Evolutionary conservation across 305 asterid species (phyloP), one percentile per base, ranked within the genome.

Genomic region (Plantago coronopus): DNA sequence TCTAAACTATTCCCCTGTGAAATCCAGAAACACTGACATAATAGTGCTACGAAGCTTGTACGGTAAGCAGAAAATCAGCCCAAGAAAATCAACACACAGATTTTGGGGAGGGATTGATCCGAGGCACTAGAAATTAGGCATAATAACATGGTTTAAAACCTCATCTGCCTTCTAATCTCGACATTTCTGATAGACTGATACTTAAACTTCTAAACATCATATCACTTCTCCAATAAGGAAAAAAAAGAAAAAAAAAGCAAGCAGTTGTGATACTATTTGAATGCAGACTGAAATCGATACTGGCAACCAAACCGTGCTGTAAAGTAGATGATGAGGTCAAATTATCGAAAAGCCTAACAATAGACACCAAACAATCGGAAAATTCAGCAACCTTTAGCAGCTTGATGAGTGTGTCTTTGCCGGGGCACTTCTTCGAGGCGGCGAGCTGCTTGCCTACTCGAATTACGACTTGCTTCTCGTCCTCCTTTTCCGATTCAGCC

Each of bases 381-480:
- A n/a, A 13, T 10, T 25, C 34, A 51, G n/a, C n/a, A 71, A 83
- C 97, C 76, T 89, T 72, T 62, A 89, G 95, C 21, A 82, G 65
- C 71, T 87, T 80, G 66, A 81, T 76, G 17, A 87, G 73, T 47
- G 27, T 21, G 69, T 66, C 86, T 72, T 85, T 85, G 83, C 69
- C 74, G 62, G 93, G 90, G 75, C 88, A 80, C 61, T 62, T 72
- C 72, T 72, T 71, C 63, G 46, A 72, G 19, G 79, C 66, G 54
- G 66, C 74, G 56, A 89, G 79, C 66, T 69, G 78, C 57, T 80
- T 76, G 57, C 87, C 89, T 58, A 83, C 63, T 70, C 70, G 78
- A 38, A 55, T 40, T 42, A 86, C 66, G 59, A 70, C 62, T 23
- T 68, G 57, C 59, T 64, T 45, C n/a, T 85, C 80, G 66, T 69